Evolutionary conservation across 2,329 filamentous ascomycete species (phyloP), one percentile per base, ranked within the genome.

Genomic region (Cladosporium oxysporum): DNA sequence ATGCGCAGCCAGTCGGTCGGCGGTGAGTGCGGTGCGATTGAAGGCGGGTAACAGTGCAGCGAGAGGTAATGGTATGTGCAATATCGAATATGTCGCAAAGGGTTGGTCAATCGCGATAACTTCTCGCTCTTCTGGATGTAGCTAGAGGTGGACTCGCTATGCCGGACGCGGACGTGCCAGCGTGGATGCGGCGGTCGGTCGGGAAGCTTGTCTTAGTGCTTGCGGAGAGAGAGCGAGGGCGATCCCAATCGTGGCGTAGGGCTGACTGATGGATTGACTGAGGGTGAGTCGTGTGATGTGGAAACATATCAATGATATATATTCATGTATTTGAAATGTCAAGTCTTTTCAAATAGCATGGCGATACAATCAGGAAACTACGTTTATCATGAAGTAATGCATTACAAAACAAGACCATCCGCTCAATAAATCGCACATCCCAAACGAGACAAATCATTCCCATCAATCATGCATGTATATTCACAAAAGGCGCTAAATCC

Each of bases 161-260:
- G 35, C 18, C 37, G 10, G 18, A 44, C 37, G 47, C 26, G 49
- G 49, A 28, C 49, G 55, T 37, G 55, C 16, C 31, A 35, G 33
- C 6, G 31, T 58, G 55, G 21, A 37, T 41, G 37, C 37, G 58
- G 58, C 37, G 58, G 58, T 58, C 55, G 55, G 55, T 41, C 55
- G 55, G 33, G 52, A 55, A 55, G 52, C 52, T 55, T 55, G 21
- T n/a, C 55, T 58, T 35, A 33, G 29, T 31, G 31, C 55, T 37
- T 41, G 33, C 33, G 55, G 55, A 55, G 55, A 55, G 33, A 26
- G 55, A 31, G 52, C 28, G 53, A 23, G 11, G 21, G 31, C 33
- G 55, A 35, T 53, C 23, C 28, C 16, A 29, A 53, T 28, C 21
- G 55, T 41, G 47, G 60, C 60, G 60, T 62, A 62, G 23, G 60